Evolutionary conservation across 2,329 filamentous ascomycete genomes (phyloP).

Genomic region (Blastomyces emzantsi): DNA sequence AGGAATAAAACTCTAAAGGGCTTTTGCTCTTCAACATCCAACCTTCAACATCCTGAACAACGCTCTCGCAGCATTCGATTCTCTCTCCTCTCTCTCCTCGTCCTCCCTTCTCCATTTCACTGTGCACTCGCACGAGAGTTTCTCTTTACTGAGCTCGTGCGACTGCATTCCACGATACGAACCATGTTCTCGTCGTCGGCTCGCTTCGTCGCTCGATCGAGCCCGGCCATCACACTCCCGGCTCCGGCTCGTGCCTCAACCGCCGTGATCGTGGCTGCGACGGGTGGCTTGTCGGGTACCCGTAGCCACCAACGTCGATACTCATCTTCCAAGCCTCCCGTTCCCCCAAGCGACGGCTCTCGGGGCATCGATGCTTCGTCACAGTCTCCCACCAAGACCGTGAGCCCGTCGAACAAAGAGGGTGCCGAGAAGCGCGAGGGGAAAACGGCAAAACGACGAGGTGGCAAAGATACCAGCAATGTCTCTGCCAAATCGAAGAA

Average conservation of each 20-base stretch:
- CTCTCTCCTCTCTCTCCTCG: background rate
- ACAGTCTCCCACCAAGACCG: conserved; percentile 31
- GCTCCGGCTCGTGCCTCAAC: conserved; percentile 25
- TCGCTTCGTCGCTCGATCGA: conserved; percentile 37
- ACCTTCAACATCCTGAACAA: background rate
- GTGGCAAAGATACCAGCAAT: conserved; percentile 27
- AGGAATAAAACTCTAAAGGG: background rate
- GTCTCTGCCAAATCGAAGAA: conserved; percentile 30
- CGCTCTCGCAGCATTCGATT: background rate
- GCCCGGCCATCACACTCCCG: conserved; percentile 25
- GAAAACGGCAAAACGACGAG: conserved; percentile 28
- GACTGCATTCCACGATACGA: background rate
- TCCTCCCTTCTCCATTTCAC: conserved; percentile 9
- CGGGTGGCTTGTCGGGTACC: conserved; percentile 25
- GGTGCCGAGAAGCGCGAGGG: conserved; percentile 23
- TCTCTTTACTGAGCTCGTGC: background rate
- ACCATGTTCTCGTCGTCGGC: conserved; percentile 40
- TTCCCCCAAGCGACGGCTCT: conserved; percentile 39
- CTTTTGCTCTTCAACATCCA: background rate
- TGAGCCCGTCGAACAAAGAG: conserved; percentile 31
- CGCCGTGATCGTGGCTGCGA: conserved; percentile 24
- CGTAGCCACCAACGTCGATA: conserved; percentile 39
- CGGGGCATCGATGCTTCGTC: conserved; percentile 31
- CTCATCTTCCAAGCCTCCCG: conserved; percentile 42
- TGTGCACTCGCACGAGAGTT: conserved; percentile 7